Evolutionary conservation across 2,329 filamentous ascomycete species (phyloP).

Genomic region (Aspergillus oerlinghausenensis): DNA sequence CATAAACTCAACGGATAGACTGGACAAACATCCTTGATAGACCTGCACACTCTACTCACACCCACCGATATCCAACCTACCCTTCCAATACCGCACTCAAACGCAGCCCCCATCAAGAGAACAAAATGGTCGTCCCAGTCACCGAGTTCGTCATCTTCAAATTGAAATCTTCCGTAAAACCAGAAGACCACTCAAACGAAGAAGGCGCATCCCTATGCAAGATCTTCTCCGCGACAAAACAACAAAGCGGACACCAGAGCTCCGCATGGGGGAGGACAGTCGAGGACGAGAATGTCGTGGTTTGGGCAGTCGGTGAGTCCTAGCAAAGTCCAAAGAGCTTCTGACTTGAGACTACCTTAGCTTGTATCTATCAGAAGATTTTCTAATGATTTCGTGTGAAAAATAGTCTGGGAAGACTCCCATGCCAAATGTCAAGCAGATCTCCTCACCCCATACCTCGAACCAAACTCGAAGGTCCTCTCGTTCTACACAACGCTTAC

Average conservation of each 20-base stretch:
- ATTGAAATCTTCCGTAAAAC: conserved; percentile 32
- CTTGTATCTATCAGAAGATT: neutral
- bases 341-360: no score
- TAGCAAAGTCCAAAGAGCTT: neutral
- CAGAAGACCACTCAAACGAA: conserved; percentile 32
- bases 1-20: neutral
- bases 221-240: conserved; percentile 25
- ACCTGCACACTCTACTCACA: neutral
- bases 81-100: conserved; percentile 1
- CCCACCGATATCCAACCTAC: neutral
- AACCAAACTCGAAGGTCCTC: conserved; percentile 16
- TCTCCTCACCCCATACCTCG: conserved; percentile 22
- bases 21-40: neutral
- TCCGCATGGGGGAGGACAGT: conserved; percentile 35
- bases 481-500: conserved; percentile 29
- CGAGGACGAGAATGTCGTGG: conserved; percentile 33
- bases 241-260: conserved; percentile 30
- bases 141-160: conserved; percentile 37
- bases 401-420: conserved; percentile 31
- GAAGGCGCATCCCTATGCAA: conserved; percentile 28
- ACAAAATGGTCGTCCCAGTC: conserved; percentile 22
- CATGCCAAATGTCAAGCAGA: conserved; percentile 18
- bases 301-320: conserved; percentile 36
- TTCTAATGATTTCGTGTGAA: neutral
- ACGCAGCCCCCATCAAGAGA: neutral